Conservation (phyloP, 768 basidiomycete species). For the Kwoniella sp. region DNA sequence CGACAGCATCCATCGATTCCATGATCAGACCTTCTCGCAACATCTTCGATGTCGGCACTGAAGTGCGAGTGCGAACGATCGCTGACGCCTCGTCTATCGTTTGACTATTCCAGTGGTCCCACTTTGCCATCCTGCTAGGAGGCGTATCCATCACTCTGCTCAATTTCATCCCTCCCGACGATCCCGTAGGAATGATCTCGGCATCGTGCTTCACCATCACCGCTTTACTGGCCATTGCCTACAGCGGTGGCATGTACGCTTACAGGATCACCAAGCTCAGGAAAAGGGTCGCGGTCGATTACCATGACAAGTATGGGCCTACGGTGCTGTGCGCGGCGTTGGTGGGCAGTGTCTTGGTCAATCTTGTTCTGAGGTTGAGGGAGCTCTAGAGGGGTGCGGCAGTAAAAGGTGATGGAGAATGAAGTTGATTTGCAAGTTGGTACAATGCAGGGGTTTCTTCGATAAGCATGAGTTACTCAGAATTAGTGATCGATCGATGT, state of each 20-base stretch:
- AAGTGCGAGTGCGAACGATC: no score
- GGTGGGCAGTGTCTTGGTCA: constrained; percentile 49
- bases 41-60: not conserved
- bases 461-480: no score
- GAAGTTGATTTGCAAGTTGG: no score
- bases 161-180: constrained; percentile 54
- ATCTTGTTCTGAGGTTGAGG: constrained; percentile 47
- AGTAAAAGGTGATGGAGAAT: no score
- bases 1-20: not conserved
- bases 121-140: constrained; percentile 65
- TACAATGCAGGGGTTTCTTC: no score
- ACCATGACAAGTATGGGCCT: constrained; percentile 55
- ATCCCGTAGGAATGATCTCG: constrained; percentile 73
- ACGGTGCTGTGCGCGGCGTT: constrained; percentile 46
- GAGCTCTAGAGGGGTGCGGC: constrained; percentile 49
- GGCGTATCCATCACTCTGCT: constrained; percentile 64
- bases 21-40: not conserved
- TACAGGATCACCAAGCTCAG: constrained; percentile 50
- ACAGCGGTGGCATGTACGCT: constrained; percentile 63
- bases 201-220: constrained; percentile 85
- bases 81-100: not conserved
- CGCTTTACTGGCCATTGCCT: constrained; percentile 85
- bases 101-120: constrained; percentile 41
- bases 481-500: no score
- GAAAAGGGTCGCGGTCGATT: constrained; percentile 49